phyloP scores from a whole-genome alignment of 768 basidiomycete genomes.

The Baorangia bicolor region DNA sequence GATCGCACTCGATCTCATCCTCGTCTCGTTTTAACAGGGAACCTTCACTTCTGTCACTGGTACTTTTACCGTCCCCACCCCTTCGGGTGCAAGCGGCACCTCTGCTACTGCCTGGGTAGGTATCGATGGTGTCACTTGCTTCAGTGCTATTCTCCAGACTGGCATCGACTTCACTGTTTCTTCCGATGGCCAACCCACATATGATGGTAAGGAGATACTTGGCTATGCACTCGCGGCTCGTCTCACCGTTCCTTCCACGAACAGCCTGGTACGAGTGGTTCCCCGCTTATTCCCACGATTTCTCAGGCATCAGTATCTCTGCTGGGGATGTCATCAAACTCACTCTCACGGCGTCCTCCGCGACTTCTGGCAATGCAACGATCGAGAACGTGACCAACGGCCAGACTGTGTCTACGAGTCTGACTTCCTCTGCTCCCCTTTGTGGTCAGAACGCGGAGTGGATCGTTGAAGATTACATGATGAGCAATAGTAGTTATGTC shows the following conservation, averaged over 20 bases:
- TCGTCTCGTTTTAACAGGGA: not conserved
- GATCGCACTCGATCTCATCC: not conserved
- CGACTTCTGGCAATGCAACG: not conserved
- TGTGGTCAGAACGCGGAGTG: conserved; percentile 8
- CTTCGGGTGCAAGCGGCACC: not conserved
- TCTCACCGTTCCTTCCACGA: not conserved
- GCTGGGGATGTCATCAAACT: conserved; percentile 6
- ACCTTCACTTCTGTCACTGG: conserved; percentile 10
- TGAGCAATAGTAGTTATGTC: fast-evolving
- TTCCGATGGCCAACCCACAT: not conserved
- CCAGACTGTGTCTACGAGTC: fast-evolving
- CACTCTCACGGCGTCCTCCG: not conserved
- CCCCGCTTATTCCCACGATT: not conserved
- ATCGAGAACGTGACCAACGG: not conserved
- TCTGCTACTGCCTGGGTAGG: conserved; percentile 12
- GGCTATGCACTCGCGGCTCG: too few species aligned
- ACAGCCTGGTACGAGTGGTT: conserved; percentile 13
- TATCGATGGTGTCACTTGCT: conserved; percentile 5
- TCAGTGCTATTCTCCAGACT: conserved; percentile 1
- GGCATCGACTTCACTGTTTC: not conserved
- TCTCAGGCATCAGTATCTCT: not conserved
- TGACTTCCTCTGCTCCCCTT: not conserved
- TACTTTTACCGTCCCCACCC: conserved; percentile 3
- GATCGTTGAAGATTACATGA: not conserved
- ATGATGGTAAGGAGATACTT: not conserved